phyloP scores from a whole-genome alignment of 306 rosid genomes.

The Cucurbita pepo region DNA sequence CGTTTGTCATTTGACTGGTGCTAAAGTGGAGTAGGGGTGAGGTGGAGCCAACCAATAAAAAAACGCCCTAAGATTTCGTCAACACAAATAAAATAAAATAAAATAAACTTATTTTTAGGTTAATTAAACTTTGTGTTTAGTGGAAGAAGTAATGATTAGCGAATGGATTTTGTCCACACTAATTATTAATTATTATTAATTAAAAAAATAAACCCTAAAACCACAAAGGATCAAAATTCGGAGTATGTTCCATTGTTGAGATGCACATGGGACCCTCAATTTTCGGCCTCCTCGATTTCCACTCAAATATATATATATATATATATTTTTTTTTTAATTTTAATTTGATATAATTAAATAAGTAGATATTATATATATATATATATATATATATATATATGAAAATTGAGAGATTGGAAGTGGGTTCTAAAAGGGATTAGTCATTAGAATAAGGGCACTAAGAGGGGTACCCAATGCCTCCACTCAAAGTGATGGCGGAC shows the following conservation, averaged over 20 bases:
- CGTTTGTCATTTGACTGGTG: conserved; percentile 7
- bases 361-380: not conserved
- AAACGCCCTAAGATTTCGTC: conserved; percentile 20
- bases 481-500: not conserved
- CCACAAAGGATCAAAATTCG: conserved; percentile 36
- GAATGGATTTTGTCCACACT: conserved; percentile 36
- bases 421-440: conserved; percentile 8
- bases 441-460: conserved; percentile 2
- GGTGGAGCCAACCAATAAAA: conserved; percentile 21
- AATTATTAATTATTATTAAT: no score
- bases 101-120: not conserved
- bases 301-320: not conserved
- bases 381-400: not conserved
- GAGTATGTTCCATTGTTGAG: conserved; percentile 40
- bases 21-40: conserved; percentile 11
- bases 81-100: conserved; percentile 12
- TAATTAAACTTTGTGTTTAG: conserved; percentile 19
- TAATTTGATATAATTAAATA: not conserved
- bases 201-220: not conserved
- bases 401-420: not conserved
- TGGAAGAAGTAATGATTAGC: conserved; percentile 58
- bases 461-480: not conserved
- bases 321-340: not conserved
- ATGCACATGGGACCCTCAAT: conserved; percentile 38
- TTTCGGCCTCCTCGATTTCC: not conserved